phyloP scores from a whole-genome alignment of 1,284 basidiomycete species.

The Malassezia equina region DNA sequence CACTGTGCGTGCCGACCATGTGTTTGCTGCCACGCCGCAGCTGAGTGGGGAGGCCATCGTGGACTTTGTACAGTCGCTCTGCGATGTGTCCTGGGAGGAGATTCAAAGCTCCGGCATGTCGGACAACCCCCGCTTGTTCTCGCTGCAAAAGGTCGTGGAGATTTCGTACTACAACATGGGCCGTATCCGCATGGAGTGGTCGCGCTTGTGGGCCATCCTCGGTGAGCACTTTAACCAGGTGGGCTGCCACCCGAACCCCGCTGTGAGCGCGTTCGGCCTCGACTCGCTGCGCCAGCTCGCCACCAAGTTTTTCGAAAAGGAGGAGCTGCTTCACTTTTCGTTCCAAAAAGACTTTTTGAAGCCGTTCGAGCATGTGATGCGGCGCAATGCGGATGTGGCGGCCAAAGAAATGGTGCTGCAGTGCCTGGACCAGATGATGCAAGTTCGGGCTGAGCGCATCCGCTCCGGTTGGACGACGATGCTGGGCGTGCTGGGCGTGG shows the following conservation, averaged over 20 bases:
- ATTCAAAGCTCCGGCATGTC: constrained; percentile 92
- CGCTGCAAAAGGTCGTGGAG: constrained; percentile 94
- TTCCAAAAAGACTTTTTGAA: constrained; percentile 99
- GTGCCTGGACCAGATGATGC: constrained; percentile 98
- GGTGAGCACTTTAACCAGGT: constrained; percentile 99
- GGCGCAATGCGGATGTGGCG: constrained; percentile 86
- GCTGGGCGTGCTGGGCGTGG: constrained; percentile 95
- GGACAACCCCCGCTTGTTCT: constrained; percentile 80
- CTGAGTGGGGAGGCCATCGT: constrained; percentile 92
- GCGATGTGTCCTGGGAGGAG: constrained; percentile 98
- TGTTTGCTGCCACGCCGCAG: constrained; percentile 89
- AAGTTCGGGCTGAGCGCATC: constrained; percentile 84
- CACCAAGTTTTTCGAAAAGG: constrained; percentile 97
- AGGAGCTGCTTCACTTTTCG: constrained; percentile 94
- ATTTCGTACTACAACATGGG: constrained; percentile 99
- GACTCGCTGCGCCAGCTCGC: constrained; percentile 96
- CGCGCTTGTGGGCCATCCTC: constrained; percentile 90
- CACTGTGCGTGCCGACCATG: constrained; percentile 96
- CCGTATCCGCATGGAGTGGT: constrained; percentile 97
- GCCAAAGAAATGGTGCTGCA: constrained; percentile 95
- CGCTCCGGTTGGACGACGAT: constrained; percentile 98
- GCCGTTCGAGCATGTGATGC: constrained; percentile 97
- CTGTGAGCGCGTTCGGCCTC: constrained; percentile 91
- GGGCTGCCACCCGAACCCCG: constrained; percentile 93
- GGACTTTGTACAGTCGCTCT: constrained; percentile 90